Conservation (phyloP, 176 grass and related monocot species). For the Tillandsia fasciculata region DNA sequence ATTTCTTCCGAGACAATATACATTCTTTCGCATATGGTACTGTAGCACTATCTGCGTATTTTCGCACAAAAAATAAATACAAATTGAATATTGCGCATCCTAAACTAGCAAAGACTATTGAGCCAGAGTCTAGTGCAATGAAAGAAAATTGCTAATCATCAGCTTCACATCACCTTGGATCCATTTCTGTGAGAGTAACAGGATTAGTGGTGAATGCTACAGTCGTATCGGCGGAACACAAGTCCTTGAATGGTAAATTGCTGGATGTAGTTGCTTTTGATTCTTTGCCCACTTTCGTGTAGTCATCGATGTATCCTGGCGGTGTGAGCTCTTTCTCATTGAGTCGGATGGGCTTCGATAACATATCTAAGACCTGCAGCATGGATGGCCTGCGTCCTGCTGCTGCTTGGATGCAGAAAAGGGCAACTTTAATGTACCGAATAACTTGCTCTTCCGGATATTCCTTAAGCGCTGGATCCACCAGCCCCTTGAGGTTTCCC, state of each 20-base stretch:
- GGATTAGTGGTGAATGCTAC: slow-evolving; percentile 15
- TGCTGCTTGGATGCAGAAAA: slow-evolving; percentile 80
- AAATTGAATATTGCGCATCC: too few species aligned
- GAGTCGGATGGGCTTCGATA: slow-evolving; percentile 58
- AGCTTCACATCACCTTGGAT: slow-evolving; percentile 8
- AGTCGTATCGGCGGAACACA: slow-evolving; percentile 6
- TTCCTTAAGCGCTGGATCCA: slow-evolving; percentile 36
- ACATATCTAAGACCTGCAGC: slow-evolving; percentile 69
- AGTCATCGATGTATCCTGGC: slow-evolving; percentile 55
- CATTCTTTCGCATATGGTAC: too few species aligned
- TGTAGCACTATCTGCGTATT: too few species aligned
- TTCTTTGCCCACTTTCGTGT: slow-evolving; percentile 9
- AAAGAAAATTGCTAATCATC: background rate
- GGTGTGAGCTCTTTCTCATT: slow-evolving; percentile 68
- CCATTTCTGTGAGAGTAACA: slow-evolving; percentile 19
- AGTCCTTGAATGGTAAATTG: slow-evolving; percentile 28
- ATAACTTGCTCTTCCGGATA: slow-evolving; percentile 69
- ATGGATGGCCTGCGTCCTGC: slow-evolving; percentile 50
- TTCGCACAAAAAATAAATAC: too few species aligned
- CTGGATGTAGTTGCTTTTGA: slow-evolving; percentile 30
- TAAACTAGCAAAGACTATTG: too few species aligned
- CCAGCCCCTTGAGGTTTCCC: slow-evolving; percentile 46
- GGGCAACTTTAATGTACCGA: slow-evolving; percentile 66
- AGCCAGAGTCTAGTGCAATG: too few species aligned
- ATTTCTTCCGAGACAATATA: too few species aligned